phyloP scores from a whole-genome alignment of 2,329 filamentous ascomycete species.

The Penicillium sp. region DNA sequence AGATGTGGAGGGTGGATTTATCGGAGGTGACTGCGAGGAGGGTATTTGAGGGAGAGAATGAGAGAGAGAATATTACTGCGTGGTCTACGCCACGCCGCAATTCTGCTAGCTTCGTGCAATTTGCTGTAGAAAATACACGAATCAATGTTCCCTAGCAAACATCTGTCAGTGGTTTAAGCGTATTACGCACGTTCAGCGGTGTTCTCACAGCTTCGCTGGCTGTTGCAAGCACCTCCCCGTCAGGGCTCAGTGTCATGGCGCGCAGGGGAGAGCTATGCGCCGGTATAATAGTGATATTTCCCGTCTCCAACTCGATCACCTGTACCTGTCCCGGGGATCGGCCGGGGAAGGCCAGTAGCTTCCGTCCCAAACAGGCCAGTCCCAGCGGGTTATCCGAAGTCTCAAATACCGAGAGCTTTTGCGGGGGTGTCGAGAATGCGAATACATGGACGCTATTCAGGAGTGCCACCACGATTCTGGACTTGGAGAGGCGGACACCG shows the following conservation, averaged over 20 bases:
- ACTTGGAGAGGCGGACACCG: constrained; percentile 73
- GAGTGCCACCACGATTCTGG: constrained; percentile 76
- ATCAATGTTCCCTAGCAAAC: constrained; percentile 76
- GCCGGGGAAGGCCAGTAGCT: constrained; percentile 81
- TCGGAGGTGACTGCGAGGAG: constrained; percentile 91
- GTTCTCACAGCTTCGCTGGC: constrained; percentile 73
- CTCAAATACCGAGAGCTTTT: constrained; percentile 73
- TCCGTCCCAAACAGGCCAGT: constrained; percentile 73
- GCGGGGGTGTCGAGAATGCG: constrained; percentile 71
- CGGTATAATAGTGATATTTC: constrained; percentile 89
- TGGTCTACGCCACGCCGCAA: constrained; percentile 86
- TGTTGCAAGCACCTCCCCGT: constrained; percentile 81
- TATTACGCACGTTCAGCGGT: not conserved
- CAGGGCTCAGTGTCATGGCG: constrained; percentile 75
- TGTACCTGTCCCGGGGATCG: constrained; percentile 85
- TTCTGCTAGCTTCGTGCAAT: constrained; percentile 78
- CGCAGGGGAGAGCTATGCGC: constrained; percentile 80
- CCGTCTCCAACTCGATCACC: constrained; percentile 73
- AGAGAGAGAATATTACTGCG: constrained; percentile 82
- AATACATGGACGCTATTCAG: constrained; percentile 82
- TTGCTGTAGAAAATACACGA: constrained; percentile 78
- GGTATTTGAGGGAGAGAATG: constrained; percentile 78
- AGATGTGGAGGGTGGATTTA: constrained; percentile 93
- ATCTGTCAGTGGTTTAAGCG: constrained; percentile 18
- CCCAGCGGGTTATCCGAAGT: constrained; percentile 84